phyloP scores from a whole-genome alignment of 83 land plant genomes.

The Picea mariana region DNA sequence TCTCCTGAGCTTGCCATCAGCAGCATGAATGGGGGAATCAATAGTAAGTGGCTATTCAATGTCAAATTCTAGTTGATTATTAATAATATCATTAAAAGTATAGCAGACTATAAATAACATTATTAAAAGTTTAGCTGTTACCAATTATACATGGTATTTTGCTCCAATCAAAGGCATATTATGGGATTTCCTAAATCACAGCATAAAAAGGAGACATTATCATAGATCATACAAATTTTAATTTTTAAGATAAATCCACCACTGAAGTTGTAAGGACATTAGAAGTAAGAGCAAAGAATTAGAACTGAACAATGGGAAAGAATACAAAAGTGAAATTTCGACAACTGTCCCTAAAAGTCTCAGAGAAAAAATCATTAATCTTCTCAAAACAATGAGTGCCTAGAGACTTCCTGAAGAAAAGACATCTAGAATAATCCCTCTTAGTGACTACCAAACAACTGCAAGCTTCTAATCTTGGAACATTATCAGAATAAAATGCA shows the following conservation, averaged over 20 bases:
- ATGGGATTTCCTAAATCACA: background rate
- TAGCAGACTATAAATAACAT: background rate
- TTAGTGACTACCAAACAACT: background rate
- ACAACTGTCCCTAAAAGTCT: background rate
- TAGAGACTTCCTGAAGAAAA: background rate
- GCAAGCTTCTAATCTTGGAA: background rate
- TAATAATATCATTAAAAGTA: background rate
- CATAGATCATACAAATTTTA: background rate
- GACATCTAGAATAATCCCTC: background rate
- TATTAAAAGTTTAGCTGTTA: background rate
- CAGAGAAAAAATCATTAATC: background rate
- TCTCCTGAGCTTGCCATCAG: too few relatives aligned
- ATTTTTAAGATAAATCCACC: background rate
- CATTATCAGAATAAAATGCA: background rate
- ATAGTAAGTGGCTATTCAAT: background rate
- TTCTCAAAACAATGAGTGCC: background rate
- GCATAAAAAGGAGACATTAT: background rate
- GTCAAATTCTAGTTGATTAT: background rate
- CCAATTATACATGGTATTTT: background rate
- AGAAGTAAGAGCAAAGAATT: too few relatives aligned
- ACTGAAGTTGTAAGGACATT: background rate
- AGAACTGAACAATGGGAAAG: too few relatives aligned
- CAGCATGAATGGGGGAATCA: too few relatives aligned
- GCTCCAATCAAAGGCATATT: background rate
- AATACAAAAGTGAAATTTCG: background rate